Conservation (phyloP, 768 basidiomycete genomes). For the Lactifluus volemus region DNA sequence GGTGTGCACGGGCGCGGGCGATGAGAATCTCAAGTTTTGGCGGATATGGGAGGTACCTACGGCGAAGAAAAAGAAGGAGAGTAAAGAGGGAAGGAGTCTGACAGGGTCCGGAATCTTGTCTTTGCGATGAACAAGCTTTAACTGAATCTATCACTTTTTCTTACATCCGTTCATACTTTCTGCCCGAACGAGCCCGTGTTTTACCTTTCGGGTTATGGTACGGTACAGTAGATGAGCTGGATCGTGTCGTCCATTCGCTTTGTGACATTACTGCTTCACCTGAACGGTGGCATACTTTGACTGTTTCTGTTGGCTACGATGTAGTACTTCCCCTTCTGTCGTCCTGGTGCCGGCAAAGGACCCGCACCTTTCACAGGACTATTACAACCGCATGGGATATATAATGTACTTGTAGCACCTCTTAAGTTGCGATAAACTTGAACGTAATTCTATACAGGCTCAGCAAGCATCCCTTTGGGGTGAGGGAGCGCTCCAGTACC, state of each 20-base stretch:
- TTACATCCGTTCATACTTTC: not conserved
- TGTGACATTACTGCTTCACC: too few relatives aligned
- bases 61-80: slow-evolving; percentile 45
- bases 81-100: slow-evolving; percentile 27
- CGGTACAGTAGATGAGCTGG: too few relatives aligned
- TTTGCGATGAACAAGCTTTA: slow-evolving; percentile 25
- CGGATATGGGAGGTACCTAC: slow-evolving; percentile 63
- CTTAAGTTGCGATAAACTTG: too few relatives aligned
- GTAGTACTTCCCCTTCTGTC: too few relatives aligned
- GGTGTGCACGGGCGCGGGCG: slow-evolving; percentile 85
- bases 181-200: not conserved
- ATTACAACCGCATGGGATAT: too few relatives aligned
- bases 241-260: too few relatives aligned
- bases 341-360: too few relatives aligned
- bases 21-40: slow-evolving; percentile 98
- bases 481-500: too few relatives aligned
- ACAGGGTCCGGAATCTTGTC: slow-evolving; percentile 28
- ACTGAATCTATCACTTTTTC: not conserved
- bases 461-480: too few relatives aligned
- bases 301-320: not conserved
- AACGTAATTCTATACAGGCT: too few relatives aligned
- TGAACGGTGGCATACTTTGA: not conserved
- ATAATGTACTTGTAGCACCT: too few relatives aligned
- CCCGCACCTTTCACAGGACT: too few relatives aligned
- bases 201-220: not conserved